phyloP scores from a whole-genome alignment of 306 rosid genomes.

The Abrus pulchellus region DNA sequence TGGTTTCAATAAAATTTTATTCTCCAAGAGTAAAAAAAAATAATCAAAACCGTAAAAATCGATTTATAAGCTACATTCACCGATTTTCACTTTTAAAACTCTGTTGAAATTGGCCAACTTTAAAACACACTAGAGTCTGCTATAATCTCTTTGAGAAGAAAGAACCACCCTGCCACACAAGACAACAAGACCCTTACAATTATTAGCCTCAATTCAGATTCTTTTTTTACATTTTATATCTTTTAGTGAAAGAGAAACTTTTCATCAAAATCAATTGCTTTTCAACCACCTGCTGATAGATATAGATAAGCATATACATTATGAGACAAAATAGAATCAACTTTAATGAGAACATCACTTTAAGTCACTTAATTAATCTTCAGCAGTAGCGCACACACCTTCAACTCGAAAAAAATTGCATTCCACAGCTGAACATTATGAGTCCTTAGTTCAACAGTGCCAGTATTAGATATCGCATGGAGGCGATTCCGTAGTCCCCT shows the following conservation, averaged over 20 bases:
- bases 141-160: not conserved
- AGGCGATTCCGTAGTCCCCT: not conserved
- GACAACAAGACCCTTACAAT: not conserved
- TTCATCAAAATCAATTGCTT: not conserved
- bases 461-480: not conserved
- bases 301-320: not conserved
- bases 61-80: too few species aligned
- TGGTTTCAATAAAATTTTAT: too few species aligned
- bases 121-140: too few species aligned
- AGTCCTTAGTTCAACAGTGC: not conserved
- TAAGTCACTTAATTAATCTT: not conserved
- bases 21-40: too few species aligned
- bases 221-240: not conserved
- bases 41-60: too few species aligned
- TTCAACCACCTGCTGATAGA: not conserved
- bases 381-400: conserved; percentile 33
- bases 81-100: too few species aligned
- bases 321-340: not conserved
- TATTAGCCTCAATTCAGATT: not conserved
- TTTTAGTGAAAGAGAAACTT: not conserved
- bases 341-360: not conserved
- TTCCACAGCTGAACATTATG: not conserved
- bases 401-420: not conserved
- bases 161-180: not conserved
- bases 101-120: too few species aligned